phyloP scores from a whole-genome alignment of 108 stramenopile genomes.

The Skeletonema potamos region DNA sequence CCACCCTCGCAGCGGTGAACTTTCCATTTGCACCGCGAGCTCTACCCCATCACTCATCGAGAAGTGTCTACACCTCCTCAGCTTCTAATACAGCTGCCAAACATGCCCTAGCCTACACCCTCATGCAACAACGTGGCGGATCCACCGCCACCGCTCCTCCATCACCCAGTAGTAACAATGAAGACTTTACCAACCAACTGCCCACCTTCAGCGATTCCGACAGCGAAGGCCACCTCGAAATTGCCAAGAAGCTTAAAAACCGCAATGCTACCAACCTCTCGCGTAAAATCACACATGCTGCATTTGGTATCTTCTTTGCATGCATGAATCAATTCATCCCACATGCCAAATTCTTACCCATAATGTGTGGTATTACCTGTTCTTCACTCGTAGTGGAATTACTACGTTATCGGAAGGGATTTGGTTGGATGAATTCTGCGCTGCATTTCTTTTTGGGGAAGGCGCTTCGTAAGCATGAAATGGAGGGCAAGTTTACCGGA shows the following conservation, averaged over 20 bases:
- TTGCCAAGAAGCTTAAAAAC: constrained; percentile 52
- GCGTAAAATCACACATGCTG: constrained; percentile 74
- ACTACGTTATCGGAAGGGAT: constrained; percentile 71
- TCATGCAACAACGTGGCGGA: neutral
- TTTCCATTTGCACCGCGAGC: neutral
- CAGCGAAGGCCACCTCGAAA: constrained; percentile 11
- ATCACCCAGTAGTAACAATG: neutral
- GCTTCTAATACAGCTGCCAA: neutral
- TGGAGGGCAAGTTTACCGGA: constrained; percentile 89
- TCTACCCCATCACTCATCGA: neutral
- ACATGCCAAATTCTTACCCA: constrained; percentile 52
- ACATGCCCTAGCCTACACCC: neutral
- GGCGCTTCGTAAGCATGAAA: constrained; percentile 78
- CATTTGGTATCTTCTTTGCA: constrained; percentile 79
- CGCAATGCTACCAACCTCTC: constrained; percentile 73
- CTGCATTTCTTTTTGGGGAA: constrained; percentile 64
- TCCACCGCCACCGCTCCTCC: neutral
- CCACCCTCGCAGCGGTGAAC: neutral
- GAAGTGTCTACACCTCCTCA: neutral
- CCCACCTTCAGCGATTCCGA: neutral
- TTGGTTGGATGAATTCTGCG: constrained; percentile 78
- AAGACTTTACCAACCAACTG: neutral
- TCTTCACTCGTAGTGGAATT: constrained; percentile 63
- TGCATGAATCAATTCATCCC: constrained; percentile 74
- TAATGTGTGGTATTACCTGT: constrained; percentile 53